phyloP scores from a whole-genome alignment of 805 yeast genomes.

The Candida lessepsii region DNA sequence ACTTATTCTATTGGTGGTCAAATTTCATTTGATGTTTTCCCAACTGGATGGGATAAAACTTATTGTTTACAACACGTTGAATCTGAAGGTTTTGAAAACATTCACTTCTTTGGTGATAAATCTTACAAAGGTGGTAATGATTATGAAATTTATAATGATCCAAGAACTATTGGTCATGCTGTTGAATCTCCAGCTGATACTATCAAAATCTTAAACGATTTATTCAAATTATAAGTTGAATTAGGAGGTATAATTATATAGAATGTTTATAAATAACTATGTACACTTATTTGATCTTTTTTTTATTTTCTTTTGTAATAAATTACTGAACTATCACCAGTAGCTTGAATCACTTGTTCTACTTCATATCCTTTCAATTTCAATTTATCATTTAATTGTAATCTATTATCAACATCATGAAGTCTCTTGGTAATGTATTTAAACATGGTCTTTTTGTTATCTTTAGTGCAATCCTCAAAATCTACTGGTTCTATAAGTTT shows the following conservation, averaged over 20 bases:
- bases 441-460: slow-evolving; percentile 17
- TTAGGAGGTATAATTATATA: not conserved
- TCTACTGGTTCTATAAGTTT: slow-evolving; percentile 56
- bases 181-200: slow-evolving; percentile 91
- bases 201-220: slow-evolving; percentile 75
- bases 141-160: slow-evolving; percentile 90
- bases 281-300: slow-evolving; percentile 8
- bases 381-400: slow-evolving; percentile 35
- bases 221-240: slow-evolving; percentile 55
- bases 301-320: slow-evolving; percentile 44
- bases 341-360: slow-evolving; percentile 62
- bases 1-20: slow-evolving; percentile 99
- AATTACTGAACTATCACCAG: slow-evolving; percentile 60
- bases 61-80: slow-evolving; percentile 93
- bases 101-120: slow-evolving; percentile 99
- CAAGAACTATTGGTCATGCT: slow-evolving; percentile 94
- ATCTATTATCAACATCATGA: slow-evolving; percentile 40
- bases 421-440: slow-evolving; percentile 29
- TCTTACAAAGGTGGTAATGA: slow-evolving; percentile 97
- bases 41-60: slow-evolving; percentile 99
- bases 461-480: slow-evolving; percentile 15
- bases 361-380: slow-evolving; percentile 27
- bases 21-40: slow-evolving; percentile 98
- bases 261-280: slow-evolving; percentile 6
- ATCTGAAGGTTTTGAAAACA: slow-evolving; percentile 76